A percentile compares a stretch with the other conserved stretches of the same genome.
Evolutionary conservation across 495 filamentous ascomycete species (phyloP).

Genomic region (Penicillium turbatum): DNA sequence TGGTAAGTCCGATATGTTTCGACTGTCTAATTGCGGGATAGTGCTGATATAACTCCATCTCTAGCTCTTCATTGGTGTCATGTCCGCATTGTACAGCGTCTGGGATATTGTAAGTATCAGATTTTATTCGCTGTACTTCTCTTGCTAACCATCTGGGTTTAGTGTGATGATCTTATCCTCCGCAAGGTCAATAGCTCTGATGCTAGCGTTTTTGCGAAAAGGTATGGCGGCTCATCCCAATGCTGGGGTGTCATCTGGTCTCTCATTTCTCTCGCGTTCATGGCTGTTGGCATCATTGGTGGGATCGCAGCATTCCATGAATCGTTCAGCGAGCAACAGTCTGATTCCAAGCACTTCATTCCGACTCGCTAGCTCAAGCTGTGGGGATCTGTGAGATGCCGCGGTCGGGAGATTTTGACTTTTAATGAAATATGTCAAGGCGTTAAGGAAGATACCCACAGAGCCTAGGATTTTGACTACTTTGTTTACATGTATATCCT

Average conservation of each 20-base stretch:
- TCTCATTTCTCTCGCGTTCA: constrained; percentile 63
- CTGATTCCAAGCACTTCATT: constrained; percentile 64
- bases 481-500: neutral
- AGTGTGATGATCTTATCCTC: constrained; percentile 78
- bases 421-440: constrained; percentile 1
- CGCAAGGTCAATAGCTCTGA: constrained; percentile 78
- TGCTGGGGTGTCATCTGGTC: constrained; percentile 82
- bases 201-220: constrained; percentile 73
- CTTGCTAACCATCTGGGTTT: neutral
- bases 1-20: constrained; percentile 39
- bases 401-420: neutral
- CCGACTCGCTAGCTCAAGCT: constrained; percentile 33
- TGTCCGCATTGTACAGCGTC: constrained; percentile 71
- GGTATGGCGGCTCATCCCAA: constrained; percentile 72
- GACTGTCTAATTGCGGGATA: neutral
- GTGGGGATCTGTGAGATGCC: neutral
- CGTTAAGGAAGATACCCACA: neutral
- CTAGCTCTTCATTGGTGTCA: constrained; percentile 72
- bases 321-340: constrained; percentile 60
- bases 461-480: neutral
- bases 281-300: constrained; percentile 65
- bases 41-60: neutral
- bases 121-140: neutral
- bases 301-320: constrained; percentile 73
- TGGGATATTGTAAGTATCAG: constrained; percentile 70